phyloP scores from a whole-genome alignment of 2,329 filamentous ascomycete species.

The Byssothecium circinans region DNA sequence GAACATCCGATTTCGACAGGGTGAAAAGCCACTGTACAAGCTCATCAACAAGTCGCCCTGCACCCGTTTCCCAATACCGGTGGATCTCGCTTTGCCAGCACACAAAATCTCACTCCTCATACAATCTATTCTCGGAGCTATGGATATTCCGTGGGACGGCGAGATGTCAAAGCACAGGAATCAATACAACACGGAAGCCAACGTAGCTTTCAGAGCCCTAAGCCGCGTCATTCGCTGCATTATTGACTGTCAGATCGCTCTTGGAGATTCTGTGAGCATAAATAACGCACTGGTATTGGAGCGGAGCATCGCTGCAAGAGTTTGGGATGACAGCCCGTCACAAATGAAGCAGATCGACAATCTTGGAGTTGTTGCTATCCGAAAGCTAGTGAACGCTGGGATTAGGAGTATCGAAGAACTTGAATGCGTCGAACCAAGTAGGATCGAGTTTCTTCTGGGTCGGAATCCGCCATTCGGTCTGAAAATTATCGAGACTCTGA shows the following conservation, averaged over 20 bases:
- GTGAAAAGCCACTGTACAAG: slow-evolving; percentile 70
- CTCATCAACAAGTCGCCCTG: slow-evolving; percentile 69
- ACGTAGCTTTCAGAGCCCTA: slow-evolving; percentile 66
- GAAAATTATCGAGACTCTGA: slow-evolving; percentile 65
- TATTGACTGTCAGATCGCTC: slow-evolving; percentile 68
- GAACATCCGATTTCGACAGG: slow-evolving; percentile 69
- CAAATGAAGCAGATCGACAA: slow-evolving; percentile 82
- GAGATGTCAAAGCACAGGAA: slow-evolving; percentile 57
- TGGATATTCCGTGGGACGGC: slow-evolving; percentile 59
- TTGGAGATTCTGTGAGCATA: slow-evolving; percentile 67
- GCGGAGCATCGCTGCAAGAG: slow-evolving; percentile 71
- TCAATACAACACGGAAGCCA: slow-evolving; percentile 63
- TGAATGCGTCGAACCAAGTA: slow-evolving; percentile 64
- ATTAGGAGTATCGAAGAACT: slow-evolving; percentile 74
- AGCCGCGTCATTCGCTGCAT: slow-evolving; percentile 74
- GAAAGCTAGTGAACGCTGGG: slow-evolving; percentile 71
- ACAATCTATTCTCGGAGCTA: slow-evolving; percentile 71
- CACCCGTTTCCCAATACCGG: slow-evolving; percentile 71
- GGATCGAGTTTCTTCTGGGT: slow-evolving; percentile 75
- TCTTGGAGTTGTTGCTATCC: slow-evolving; percentile 73
- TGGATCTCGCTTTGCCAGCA: slow-evolving; percentile 63
- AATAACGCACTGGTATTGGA: slow-evolving; percentile 74
- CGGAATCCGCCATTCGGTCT: slow-evolving; percentile 83
- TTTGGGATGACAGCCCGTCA: slow-evolving; percentile 79
- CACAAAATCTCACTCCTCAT: slow-evolving; percentile 79